phyloP scores from a whole-genome alignment of 441 rosid species.

The Macaranga tanarius region DNA sequence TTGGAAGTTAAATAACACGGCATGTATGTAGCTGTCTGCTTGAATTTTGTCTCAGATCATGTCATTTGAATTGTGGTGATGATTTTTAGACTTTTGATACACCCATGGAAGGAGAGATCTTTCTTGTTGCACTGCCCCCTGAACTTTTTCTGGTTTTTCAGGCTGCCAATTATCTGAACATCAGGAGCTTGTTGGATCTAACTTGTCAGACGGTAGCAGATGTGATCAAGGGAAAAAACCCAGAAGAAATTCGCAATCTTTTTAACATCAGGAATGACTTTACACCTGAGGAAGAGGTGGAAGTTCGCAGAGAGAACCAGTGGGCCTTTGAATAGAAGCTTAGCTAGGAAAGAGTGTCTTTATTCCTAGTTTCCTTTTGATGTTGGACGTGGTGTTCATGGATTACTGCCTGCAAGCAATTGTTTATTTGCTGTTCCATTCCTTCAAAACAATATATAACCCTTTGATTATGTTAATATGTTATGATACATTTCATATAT shows the following conservation, averaged over 20 bases:
- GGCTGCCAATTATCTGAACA: slow-evolving; percentile 51
- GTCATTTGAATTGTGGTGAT: too few relatives aligned
- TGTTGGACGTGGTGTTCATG: slow-evolving; percentile 9
- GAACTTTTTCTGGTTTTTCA: slow-evolving; percentile 13
- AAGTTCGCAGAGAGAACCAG: slow-evolving; percentile 50
- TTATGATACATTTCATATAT: neutral
- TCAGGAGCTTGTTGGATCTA: slow-evolving; percentile 45
- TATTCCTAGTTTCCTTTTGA: neutral
- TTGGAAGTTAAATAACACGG: too few relatives aligned
- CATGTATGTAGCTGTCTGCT: neutral
- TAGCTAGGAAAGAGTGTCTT: neutral
- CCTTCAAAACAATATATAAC: neutral
- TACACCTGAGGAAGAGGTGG: slow-evolving; percentile 42
- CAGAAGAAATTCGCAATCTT: slow-evolving; percentile 40
- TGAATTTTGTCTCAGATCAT: neutral
- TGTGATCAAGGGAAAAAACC: slow-evolving; percentile 47
- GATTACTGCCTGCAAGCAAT: slow-evolving; percentile 3
- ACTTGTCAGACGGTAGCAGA: slow-evolving; percentile 50
- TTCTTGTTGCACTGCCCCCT: neutral
- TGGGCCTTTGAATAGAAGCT: slow-evolving; percentile 46
- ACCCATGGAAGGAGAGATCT: neutral
- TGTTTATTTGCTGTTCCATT: slow-evolving; percentile 4
- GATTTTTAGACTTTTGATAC: neutral
- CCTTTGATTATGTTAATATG: slow-evolving; percentile 14
- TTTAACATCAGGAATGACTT: slow-evolving; percentile 48